Percentiles rank a stretch among this genome's conserved stretches.
Evolutionary conservation across 192 early-diverging fungal species (phyloP).

Genomic region (Gaertneriomyces sp.): DNA sequence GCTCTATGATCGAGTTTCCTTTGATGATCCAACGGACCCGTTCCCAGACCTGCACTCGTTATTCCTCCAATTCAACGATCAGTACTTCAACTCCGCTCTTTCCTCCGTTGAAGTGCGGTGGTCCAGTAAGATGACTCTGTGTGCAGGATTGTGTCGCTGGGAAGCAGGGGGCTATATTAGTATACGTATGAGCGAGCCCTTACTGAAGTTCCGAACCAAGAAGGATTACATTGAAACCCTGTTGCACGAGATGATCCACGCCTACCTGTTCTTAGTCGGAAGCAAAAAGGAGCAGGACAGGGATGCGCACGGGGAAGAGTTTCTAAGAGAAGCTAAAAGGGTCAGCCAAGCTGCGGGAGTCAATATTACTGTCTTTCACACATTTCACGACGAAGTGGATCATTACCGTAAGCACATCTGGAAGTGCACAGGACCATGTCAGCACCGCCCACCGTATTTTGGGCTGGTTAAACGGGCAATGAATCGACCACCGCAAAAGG

Average conservation of each 20-base stretch:
- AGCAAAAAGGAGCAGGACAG: conserved; percentile 50
- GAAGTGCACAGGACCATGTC: conserved; percentile 62
- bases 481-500: conserved; percentile 67
- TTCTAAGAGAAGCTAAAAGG: conserved; percentile 47
- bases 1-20: too few relatives aligned
- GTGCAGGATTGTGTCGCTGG: conserved; percentile 60
- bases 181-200: conserved; percentile 57
- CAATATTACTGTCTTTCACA: background rate
- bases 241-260: conserved; percentile 71
- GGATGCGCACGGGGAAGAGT: conserved; percentile 63
- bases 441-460: conserved; percentile 52
- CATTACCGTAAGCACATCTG: conserved; percentile 65
- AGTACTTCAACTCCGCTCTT: conserved; percentile 54
- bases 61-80: conserved; percentile 51
- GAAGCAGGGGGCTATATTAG: conserved; percentile 41
- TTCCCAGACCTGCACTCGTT: conserved; percentile 51
- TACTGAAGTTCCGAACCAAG: conserved; percentile 62
- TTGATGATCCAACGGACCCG: conserved; percentile 25
- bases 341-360: conserved; percentile 41
- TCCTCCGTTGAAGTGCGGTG: conserved; percentile 55
- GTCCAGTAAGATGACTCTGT: conserved; percentile 54
- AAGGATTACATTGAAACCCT: conserved; percentile 61
- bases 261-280: conserved; percentile 53
- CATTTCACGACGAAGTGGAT: conserved; percentile 63
- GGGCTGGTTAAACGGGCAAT: conserved; percentile 58